Evolutionary conservation across 148 eudicot genomes (phyloP), one percentile per base, ranked within the genome.

Genomic region (Hydrangea macrophylla): DNA sequence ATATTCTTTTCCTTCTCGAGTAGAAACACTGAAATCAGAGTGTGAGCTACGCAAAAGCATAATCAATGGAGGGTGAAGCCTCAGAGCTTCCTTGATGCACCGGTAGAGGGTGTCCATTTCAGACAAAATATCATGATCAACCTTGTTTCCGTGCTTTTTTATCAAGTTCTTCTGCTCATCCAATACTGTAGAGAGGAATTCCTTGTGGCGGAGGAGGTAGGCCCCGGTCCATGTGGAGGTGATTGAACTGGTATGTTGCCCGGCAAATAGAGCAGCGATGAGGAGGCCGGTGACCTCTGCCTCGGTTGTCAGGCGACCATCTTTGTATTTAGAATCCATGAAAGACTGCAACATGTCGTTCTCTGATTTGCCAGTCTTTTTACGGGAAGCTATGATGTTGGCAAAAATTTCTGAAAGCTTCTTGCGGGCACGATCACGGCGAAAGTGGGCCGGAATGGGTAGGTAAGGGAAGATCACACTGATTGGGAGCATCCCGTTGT

Each of bases 161-260:
- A 88, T 53, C 13, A 93, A 2, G 44, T 64, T 79, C 66, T 78
- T 80, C 67, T 93, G 98, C 73, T 93, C 96, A 15, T 88, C 85
- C 36, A 79, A 28, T 25, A 88, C 98, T 12, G 79, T 75, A 0
- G 87, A 64, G 57, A 88, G 53, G 81, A 68, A 85, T 31, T 80
- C 70, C 59, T 84, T 81, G 77, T 83, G 56, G 31, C 78, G 70
- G 8, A 90, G 79, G 70, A 93, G 96, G 76, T 90, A 93, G 3
- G 96, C 96, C 18, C 96, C 98, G 0, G 98, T 84, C 98, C 98
- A 93, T 20, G 87, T 84, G 58, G 98, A 93, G 31, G 98, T 93
- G 62, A 93, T 93, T 55, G 98, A 90, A 55, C 98, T 93, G 0
- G 98, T 93, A 72, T 90, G 98, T 70, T 93, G 98, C 54, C 98